Conservation (phyloP, 345 rosid species). For the Eucalyptus caleyi region DNA sequence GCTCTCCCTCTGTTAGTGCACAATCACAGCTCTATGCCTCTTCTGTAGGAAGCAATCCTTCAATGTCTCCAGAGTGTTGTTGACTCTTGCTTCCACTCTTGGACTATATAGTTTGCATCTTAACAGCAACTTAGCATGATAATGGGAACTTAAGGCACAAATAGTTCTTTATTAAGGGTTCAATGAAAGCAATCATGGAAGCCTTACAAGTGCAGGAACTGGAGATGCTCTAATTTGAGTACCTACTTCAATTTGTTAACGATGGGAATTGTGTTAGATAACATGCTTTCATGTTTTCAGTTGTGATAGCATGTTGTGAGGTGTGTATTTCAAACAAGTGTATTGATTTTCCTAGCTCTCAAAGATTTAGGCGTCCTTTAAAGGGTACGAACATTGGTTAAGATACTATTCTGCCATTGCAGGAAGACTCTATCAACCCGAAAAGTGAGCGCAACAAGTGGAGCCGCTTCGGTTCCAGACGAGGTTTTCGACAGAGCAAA, state of each 20-base stretch:
- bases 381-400: not conserved
- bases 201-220: not conserved
- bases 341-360: not conserved
- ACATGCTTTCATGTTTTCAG: not conserved
- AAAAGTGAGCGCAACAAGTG: conserved; percentile 76
- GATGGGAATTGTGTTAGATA: not conserved
- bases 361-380: not conserved
- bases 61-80: not conserved
- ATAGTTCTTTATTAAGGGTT: not conserved
- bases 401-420: not conserved
- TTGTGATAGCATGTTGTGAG: not conserved
- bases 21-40: not conserved
- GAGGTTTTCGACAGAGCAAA: conserved; percentile 84
- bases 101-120: not conserved
- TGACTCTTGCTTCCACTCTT: not conserved
- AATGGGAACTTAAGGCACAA: not conserved
- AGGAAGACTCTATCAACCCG: conserved; percentile 82
- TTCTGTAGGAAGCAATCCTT: not conserved
- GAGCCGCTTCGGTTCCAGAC: conserved; percentile 94
- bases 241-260: not conserved
- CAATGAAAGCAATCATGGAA: not conserved
- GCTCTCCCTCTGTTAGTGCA: not conserved
- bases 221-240: not conserved
- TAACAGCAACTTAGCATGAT: not conserved
- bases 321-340: not conserved